Evolutionary conservation across 116 monocot species (phyloP).

Genomic region (Thalassia testudinum): DNA sequence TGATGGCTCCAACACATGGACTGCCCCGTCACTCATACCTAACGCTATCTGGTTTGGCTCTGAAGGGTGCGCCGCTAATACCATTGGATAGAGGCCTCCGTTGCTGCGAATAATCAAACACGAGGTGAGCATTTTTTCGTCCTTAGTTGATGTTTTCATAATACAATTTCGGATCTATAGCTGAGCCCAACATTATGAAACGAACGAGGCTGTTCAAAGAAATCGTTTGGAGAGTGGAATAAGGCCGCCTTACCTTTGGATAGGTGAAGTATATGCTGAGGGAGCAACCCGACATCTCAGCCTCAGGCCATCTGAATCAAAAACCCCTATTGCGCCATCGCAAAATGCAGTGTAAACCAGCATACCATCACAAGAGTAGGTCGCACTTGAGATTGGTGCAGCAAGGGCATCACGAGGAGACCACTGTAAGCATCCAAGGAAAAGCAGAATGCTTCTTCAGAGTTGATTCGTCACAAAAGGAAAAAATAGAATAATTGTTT

Average conservation of each 20-base stretch:
- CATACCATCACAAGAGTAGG: constrained; percentile 88
- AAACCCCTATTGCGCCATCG: constrained; percentile 89
- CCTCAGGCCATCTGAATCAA: constrained; percentile 75
- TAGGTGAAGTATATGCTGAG: constrained; percentile 46
- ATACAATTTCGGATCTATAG: too few relatives aligned
- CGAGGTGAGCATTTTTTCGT: too few relatives aligned
- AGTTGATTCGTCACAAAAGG: too few relatives aligned
- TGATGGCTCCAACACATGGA: constrained; percentile 65
- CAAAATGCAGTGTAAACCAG: constrained; percentile 75
- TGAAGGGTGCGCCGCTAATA: constrained; percentile 67
- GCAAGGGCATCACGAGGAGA: constrained; percentile 66
- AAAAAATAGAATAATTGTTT: too few relatives aligned
- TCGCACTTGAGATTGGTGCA: constrained; percentile 77
- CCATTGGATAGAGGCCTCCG: constrained; percentile 32
- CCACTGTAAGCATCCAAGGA: constrained; percentile 61
- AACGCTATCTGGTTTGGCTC: constrained; percentile 76
- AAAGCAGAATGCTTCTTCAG: too few relatives aligned
- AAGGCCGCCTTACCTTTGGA: constrained; percentile 22
- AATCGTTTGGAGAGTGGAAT: too few relatives aligned
- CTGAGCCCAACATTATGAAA: too few relatives aligned
- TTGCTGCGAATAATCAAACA: not conserved
- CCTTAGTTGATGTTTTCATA: too few relatives aligned
- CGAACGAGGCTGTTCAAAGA: too few relatives aligned
- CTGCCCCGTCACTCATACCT: constrained; percentile 72
- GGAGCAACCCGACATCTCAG: constrained; percentile 65